Base-by-base conservation (phyloP, 2,329 filamentous ascomycete genomes). In the Monascus ruber region DNA sequence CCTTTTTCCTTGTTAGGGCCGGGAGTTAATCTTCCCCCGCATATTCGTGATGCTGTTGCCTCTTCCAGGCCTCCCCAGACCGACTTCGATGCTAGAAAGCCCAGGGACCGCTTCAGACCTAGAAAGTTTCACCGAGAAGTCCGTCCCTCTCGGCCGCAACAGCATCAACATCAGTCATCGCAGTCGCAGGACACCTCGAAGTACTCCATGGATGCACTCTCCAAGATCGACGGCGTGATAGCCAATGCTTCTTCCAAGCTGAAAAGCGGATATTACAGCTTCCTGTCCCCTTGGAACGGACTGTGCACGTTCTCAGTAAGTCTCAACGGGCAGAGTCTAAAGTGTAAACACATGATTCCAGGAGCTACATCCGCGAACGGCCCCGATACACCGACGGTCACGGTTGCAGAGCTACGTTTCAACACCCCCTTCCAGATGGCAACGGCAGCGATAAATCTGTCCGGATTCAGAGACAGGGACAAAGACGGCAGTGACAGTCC, bases 371-470 rank as follows among this genome's bases (percentile, higher is more conserved):
- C 9, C 26, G 5, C 34, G 7, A 11, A 7, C 32, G n/a, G 6
- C n/a, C 6, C 26, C 34, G 34, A 37, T 31, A 51, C 51, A 10
- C 51, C 68, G 43, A 52, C 70, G 51, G 66, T 72, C 43, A 63
- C 68, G 1, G 76, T 94, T 25, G 93, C 85, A 59, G 89, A 95
- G 60, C 68, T 96, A 42, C 79, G 88, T 11, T 95, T 94, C 70
- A 94, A 94, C 56, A 73, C 94, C 0, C 87, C 86, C 1, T 76
- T 73, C 36, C 60, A 69, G 54, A 9, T 49, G 56, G 40, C 55
- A 55, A 36, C 46, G 59, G 45, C 36, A 62, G 50, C 37, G 53
- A 38, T 37, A 51, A 17, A 17, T 17, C 17, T 17, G 17, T 17
- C 17, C 3, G 17, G 17, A 17, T 17, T 17, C 17, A 17, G 17